These are phyloP conservation scores for Neonectria neomacrospora DNA, from an alignment of 2,329 filamentous ascomycete species.

Conservation along the genomic window DNA sequence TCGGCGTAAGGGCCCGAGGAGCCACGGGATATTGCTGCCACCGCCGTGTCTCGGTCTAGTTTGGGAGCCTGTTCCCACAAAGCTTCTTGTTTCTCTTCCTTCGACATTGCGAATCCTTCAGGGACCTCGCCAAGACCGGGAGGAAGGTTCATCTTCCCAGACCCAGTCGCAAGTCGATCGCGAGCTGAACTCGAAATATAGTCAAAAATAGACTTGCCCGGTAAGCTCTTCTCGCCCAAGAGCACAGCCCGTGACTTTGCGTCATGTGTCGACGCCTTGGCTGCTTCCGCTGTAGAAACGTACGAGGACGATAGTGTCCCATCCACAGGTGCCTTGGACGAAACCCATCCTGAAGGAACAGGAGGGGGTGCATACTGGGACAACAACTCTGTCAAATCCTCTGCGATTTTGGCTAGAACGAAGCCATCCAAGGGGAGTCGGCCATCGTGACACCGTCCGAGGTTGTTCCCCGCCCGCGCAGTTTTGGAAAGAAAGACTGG, in stretches of 20 bases:
- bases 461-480: conserved; percentile 43
- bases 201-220: conserved; percentile 95
- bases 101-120: conserved; percentile 69
- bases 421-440: conserved; percentile 84
- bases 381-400: conserved; percentile 48
- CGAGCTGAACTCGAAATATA: conserved; percentile 84
- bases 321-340: conserved; percentile 58
- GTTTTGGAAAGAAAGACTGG: conserved; percentile 80
- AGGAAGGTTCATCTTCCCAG: conserved; percentile 81
- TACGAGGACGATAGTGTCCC: conserved; percentile 51
- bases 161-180: conserved; percentile 78
- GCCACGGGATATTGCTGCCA: conserved; percentile 75
- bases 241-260: conserved; percentile 80
- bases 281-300: conserved; percentile 78
- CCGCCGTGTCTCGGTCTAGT: conserved; percentile 73
- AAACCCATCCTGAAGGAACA: conserved; percentile 80
- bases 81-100: conserved; percentile 70
- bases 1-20: conserved; percentile 81
- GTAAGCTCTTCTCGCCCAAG: conserved; percentile 80
- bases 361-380: conserved; percentile 69
- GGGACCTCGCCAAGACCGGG: conserved; percentile 80
- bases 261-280: conserved; percentile 79
- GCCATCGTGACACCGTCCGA: conserved; percentile 82
- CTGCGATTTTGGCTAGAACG: conserved; percentile 69
- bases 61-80: conserved; percentile 69